phyloP scores from a whole-genome alignment of 495 filamentous ascomycete genomes.

The Pseudevernia furfuracea region DNA sequence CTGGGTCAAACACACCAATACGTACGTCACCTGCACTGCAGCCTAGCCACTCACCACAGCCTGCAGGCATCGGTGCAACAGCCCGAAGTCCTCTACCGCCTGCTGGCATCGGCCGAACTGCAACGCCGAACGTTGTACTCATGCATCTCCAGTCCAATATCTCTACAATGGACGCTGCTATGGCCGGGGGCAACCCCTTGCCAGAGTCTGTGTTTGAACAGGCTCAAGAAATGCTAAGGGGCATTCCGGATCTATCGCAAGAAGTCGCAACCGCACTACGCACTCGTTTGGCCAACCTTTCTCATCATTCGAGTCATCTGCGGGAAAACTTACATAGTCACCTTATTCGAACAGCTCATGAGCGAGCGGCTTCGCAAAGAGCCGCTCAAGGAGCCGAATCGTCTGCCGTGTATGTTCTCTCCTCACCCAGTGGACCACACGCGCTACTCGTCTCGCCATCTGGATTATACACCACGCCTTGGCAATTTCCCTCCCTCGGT shows the following conservation, averaged over 20 bases:
- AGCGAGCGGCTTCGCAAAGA: constrained; percentile 17
- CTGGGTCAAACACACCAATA: constrained; percentile 3
- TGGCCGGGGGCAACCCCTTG: constrained; percentile 21
- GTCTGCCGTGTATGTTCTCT: constrained; percentile 53
- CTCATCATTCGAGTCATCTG: constrained; percentile 11
- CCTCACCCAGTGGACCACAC: constrained; percentile 52
- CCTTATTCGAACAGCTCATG: constrained; percentile 19
- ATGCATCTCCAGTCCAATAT: constrained; percentile 18
- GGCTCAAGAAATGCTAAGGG: constrained; percentile 18
- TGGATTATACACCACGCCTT: constrained; percentile 41
- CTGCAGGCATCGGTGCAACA: background rate
- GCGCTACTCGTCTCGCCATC: constrained; percentile 47
- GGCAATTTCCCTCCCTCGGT: constrained; percentile 17
- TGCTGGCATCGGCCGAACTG: background rate
- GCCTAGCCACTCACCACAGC: background rate
- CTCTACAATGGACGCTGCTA: constrained; percentile 19
- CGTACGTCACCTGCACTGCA: constrained; percentile 7
- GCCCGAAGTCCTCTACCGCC: background rate
- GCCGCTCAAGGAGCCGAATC: constrained; percentile 18
- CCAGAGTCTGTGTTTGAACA: constrained; percentile 24
- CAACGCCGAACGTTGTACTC: constrained; percentile 1
- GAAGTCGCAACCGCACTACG: constrained; percentile 1
- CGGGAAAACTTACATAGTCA: background rate
- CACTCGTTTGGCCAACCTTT: constrained; percentile 15
- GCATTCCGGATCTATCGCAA: constrained; percentile 16